Percentiles rank a stretch among this genome's conserved stretches.
Evolutionary conservation across 2,329 filamentous ascomycete species (phyloP).

Genomic region (Aureobasidium uvarum): DNA sequence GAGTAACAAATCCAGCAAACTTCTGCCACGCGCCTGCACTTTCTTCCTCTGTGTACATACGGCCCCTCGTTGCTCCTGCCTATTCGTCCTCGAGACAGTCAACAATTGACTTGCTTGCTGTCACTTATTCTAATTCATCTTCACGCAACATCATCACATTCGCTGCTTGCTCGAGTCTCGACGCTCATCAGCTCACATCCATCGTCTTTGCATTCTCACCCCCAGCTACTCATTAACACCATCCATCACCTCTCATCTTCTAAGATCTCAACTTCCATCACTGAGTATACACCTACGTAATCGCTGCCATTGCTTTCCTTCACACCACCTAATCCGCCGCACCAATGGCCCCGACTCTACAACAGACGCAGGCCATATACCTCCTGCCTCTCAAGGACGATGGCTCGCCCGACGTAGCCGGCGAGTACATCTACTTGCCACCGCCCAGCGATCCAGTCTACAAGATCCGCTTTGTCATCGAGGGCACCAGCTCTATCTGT

Average conservation of each 20-base stretch:
- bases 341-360: constrained; percentile 40
- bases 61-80: constrained; percentile 15
- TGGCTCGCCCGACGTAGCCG: constrained; percentile 83
- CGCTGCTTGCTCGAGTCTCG: constrained; percentile 18
- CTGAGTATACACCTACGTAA: not conserved
- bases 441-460: constrained; percentile 72
- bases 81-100: constrained; percentile 12
- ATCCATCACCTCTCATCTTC: not conserved
- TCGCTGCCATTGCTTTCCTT: not conserved
- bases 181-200: not conserved
- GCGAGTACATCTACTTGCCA: constrained; percentile 88
- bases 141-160: constrained; percentile 7
- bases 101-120: constrained; percentile 2
- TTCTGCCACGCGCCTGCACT: constrained; percentile 22
- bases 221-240: constrained; percentile 7
- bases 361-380: constrained; percentile 60
- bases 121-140: not conserved
- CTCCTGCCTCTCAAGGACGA: constrained; percentile 87
- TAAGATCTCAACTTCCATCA: not conserved
- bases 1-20: constrained; percentile 18
- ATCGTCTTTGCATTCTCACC: not conserved
- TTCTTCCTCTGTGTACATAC: constrained; percentile 22
- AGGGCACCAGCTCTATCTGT: constrained; percentile 94
- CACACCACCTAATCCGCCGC: not conserved
- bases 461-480: constrained; percentile 81